Evolutionary conservation across 768 basidiomycete species (phyloP), one percentile per base, ranked within the genome.

Genomic region (Hericium rajendrae): DNA sequence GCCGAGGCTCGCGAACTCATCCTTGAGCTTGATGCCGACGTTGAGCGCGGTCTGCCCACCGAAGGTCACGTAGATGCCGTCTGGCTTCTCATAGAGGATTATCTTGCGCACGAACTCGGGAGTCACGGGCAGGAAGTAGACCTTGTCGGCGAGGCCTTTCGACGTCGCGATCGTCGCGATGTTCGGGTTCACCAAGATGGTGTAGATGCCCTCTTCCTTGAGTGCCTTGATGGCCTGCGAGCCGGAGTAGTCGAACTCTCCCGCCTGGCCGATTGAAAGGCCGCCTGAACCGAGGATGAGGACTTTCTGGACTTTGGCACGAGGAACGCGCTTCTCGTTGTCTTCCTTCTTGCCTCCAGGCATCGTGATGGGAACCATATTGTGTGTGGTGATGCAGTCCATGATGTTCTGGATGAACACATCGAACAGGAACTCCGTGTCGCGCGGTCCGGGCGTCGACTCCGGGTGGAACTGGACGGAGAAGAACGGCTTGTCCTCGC

Each of bases 401-500:
- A 80, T 72, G 66, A 97, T 79, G 66, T 88, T 90, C 69, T 86
- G 83, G 66, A 98, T 83, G 80, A 99, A 99, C 37, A 94, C 93
- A 59, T 98, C 94, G 70, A 99, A 99, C 59, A 99, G 78, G 75
- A 98, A 99, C 71, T 98, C 97, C 54, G 97, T 99, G 68, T 99
- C 97, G 56, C 94, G 84, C 20, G 97, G 97, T 24, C 97, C 97
- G 11, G 94, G 94, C 2, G 90, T 91, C 32, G 91, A 92, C 71
- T 99, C 97, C 22, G 97, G 97, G 70, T 99, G 97, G 79, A 99
- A 99, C 69, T 99, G 97, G 18, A 98, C 95, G 20, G 95, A 98
- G 73, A 99, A 98, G 78, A 91, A 97, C 0, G 97, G 95, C 62
- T 91, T 91, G 69, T 85, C 81, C 60, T 87, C 84, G 72, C 83